These are phyloP conservation scores for Euryodendron excelsum DNA, from an alignment of 148 eudicot genomes.

Conservation along the genomic window DNA sequence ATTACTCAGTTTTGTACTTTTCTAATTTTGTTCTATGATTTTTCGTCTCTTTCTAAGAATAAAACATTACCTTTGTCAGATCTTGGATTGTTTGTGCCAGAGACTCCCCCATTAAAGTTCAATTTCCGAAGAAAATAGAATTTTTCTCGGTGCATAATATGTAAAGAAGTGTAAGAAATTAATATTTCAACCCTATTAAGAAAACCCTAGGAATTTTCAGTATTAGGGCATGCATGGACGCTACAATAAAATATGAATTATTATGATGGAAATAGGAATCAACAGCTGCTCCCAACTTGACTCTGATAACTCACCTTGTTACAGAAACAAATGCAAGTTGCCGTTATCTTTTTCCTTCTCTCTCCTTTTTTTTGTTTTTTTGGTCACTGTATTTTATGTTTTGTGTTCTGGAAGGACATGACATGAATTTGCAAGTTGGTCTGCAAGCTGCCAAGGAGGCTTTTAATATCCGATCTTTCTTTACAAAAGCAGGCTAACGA, in stretches of 20 bases:
- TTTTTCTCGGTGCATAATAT: background rate
- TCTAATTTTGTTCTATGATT: background rate
- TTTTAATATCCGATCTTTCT: background rate
- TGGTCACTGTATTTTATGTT: background rate
- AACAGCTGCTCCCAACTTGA: slow-evolving; percentile 7
- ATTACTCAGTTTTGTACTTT: background rate
- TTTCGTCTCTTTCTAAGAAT: background rate
- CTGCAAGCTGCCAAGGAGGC: slow-evolving; percentile 1
- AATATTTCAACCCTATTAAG: too few relatives aligned
- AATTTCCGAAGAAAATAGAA: background rate
- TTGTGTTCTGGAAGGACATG: background rate
- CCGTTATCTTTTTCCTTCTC: background rate
- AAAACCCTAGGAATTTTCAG: background rate
- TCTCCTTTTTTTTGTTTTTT: background rate
- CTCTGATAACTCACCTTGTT: background rate
- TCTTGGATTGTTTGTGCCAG: background rate
- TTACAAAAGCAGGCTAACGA: background rate
- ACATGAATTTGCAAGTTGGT: slow-evolving; percentile 6
- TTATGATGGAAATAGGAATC: background rate
- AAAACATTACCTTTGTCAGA: background rate
- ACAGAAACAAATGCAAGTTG: slow-evolving; percentile 1
- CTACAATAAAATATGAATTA: background rate
- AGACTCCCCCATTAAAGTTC: background rate
- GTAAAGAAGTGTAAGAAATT: too few relatives aligned
- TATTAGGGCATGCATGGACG: background rate